These are phyloP conservation scores for Beauveria caledonica DNA, from an alignment of 2,329 filamentous ascomycete genomes.

Conservation along the genomic window DNA sequence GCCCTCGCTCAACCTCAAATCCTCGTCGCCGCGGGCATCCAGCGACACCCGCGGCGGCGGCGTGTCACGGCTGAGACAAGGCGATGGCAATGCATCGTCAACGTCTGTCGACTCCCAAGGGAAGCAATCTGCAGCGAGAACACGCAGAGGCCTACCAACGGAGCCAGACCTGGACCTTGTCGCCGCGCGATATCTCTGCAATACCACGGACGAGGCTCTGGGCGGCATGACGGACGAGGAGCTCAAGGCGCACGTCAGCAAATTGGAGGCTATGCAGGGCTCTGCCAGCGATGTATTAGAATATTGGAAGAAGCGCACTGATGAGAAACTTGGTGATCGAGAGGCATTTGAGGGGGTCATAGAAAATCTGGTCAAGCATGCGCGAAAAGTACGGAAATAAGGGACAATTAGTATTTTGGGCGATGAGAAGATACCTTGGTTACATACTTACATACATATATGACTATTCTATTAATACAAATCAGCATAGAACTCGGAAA, in stretches of 20 bases:
- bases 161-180: constrained; percentile 73
- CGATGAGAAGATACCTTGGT: not conserved
- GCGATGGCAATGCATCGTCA: constrained; percentile 44
- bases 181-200: constrained; percentile 68
- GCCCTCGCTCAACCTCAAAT: constrained; percentile 69
- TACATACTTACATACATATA: constrained; percentile 4
- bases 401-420: constrained; percentile 13
- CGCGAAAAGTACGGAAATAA: constrained; percentile 72
- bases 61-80: constrained; percentile 36
- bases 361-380: constrained; percentile 90
- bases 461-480: constrained; percentile 1
- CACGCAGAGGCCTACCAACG: constrained; percentile 52
- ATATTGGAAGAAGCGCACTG: constrained; percentile 80
- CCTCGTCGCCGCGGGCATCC: constrained; percentile 46
- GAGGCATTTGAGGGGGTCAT: constrained; percentile 95
- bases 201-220: constrained; percentile 76
- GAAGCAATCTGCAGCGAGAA: constrained; percentile 34
- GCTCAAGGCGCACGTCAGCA: constrained; percentile 61
- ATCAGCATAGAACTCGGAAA: not conserved
- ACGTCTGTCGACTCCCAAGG: constrained; percentile 53
- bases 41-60: constrained; percentile 39
- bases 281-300: constrained; percentile 69
- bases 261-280: constrained; percentile 60
- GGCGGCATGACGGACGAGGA: constrained; percentile 71
- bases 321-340: constrained; percentile 81